Conservation (phyloP, 352 stramenopile genomes). For the Phytophthora pistaciae region DNA sequence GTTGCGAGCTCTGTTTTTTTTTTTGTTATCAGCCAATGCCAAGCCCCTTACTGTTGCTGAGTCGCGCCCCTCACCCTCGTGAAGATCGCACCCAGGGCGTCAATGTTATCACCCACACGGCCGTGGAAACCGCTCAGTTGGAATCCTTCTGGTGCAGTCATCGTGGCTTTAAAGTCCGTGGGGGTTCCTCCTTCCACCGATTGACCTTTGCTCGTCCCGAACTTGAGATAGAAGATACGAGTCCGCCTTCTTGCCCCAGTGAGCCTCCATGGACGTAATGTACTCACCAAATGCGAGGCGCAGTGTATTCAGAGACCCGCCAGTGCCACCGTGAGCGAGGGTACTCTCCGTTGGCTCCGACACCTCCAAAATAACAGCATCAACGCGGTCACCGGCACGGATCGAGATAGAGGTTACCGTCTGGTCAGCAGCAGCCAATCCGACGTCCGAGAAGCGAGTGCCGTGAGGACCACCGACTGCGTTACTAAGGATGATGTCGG, state of each 20-base stretch:
- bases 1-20: too few relatives aligned
- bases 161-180: conserved; percentile 37
- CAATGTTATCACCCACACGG: conserved; percentile 39
- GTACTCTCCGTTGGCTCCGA: conserved; percentile 32
- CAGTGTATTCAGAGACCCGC: conserved; percentile 36
- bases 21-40: too few relatives aligned
- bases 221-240: conserved; percentile 51
- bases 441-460: conserved; percentile 39
- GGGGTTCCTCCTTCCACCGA: conserved; percentile 32
- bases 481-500: conserved; percentile 37
- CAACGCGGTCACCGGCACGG: conserved; percentile 36
- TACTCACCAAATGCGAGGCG: conserved; percentile 45
- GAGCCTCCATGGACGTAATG: conserved; percentile 48
- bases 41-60: conserved; percentile 6
- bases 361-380: conserved; percentile 39
- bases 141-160: conserved; percentile 44
- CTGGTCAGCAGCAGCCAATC: conserved; percentile 20
- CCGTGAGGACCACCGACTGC: conserved; percentile 44
- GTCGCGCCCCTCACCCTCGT: conserved; percentile 2
- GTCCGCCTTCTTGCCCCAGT: conserved; percentile 48
- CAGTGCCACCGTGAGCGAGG: conserved; percentile 44
- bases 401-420: conserved; percentile 40
- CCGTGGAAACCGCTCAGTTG: conserved; percentile 62
- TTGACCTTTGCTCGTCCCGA: conserved; percentile 38
- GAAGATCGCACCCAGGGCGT: conserved; percentile 42